A percentile compares a stretch with the other conserved stretches of the same genome.
Evolutionary conservation across 208 protist species (phyloP).

Genomic region (Herpetomonas samuelpessoai): DNA sequence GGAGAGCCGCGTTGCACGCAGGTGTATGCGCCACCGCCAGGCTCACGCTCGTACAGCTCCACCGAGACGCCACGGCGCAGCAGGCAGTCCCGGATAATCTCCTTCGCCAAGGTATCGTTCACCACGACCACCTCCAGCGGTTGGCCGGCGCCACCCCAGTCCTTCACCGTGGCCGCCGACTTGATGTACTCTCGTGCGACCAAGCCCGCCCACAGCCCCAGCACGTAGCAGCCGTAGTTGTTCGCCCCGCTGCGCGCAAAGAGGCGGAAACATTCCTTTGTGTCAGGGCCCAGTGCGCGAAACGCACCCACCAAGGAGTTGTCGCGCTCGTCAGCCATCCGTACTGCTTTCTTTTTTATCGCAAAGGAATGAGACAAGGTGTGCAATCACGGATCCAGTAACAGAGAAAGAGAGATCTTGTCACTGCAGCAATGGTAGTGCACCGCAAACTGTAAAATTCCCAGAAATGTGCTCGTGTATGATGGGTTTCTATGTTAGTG

Average conservation of each 20-base stretch:
- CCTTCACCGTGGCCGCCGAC: slow-evolving; percentile 75
- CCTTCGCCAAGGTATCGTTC: slow-evolving; percentile 79
- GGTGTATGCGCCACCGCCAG: slow-evolving; percentile 47
- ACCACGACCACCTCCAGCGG: slow-evolving; percentile 63
- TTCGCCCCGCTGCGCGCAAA: slow-evolving; percentile 54
- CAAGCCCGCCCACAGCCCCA: slow-evolving; percentile 75
- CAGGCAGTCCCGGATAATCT: slow-evolving; percentile 86
- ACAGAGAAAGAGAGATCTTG: too few relatives aligned
- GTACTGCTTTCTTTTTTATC: too few relatives aligned
- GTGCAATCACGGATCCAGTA: too few relatives aligned
- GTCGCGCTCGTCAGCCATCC: slow-evolving; percentile 78
- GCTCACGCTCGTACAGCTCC: slow-evolving; percentile 70
- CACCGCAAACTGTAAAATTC: too few relatives aligned
- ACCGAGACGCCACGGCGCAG: slow-evolving; percentile 73
- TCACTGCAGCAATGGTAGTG: too few relatives aligned
- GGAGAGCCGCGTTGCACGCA: slow-evolving; percentile 86
- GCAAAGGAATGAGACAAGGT: too few relatives aligned
- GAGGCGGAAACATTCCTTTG: slow-evolving; percentile 66
- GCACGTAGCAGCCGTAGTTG: slow-evolving; percentile 64
- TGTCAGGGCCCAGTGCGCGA: slow-evolving; percentile 51
- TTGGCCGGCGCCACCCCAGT: slow-evolving; percentile 35
- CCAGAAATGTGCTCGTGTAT: too few relatives aligned
- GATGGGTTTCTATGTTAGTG: too few relatives aligned
- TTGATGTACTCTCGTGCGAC: slow-evolving; percentile 87
- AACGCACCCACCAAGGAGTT: slow-evolving; percentile 60